A percentile compares a stretch with the other conserved stretches of the same genome.
These are phyloP conservation scores for Ustanciosporium gigantosporum DNA, from an alignment of 1,284 basidiomycete genomes.

Conservation along the genomic window DNA sequence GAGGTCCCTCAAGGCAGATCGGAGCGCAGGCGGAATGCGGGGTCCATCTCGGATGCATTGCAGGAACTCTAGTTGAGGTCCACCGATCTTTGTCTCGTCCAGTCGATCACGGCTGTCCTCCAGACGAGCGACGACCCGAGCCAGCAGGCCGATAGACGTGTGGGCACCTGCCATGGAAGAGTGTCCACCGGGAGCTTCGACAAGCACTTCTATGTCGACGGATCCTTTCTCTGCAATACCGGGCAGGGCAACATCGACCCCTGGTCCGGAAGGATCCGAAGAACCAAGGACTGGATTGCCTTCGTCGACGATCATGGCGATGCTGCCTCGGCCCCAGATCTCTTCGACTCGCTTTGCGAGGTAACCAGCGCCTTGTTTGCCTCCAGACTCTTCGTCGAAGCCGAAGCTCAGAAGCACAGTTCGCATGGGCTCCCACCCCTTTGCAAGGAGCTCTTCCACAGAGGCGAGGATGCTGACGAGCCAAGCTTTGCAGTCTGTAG, in stretches of 20 bases:
- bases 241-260: slow-evolving; percentile 61
- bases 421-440: slow-evolving; percentile 62
- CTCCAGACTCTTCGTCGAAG: slow-evolving; percentile 70
- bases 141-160: slow-evolving; percentile 32
- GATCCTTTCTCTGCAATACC: slow-evolving; percentile 72
- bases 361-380: slow-evolving; percentile 51
- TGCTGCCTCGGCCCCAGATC: slow-evolving; percentile 43
- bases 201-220: slow-evolving; percentile 55
- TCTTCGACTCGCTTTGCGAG: slow-evolving; percentile 39
- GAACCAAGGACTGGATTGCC: slow-evolving; percentile 40
- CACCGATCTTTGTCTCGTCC: slow-evolving; percentile 21
- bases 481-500: slow-evolving; percentile 62
- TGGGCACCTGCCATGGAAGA: slow-evolving; percentile 63
- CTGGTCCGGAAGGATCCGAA: slow-evolving; percentile 21
- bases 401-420: slow-evolving; percentile 70
- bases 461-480: slow-evolving; percentile 64
- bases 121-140: slow-evolving; percentile 23
- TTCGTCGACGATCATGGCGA: slow-evolving; percentile 56
- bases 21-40: slow-evolving; percentile 63
- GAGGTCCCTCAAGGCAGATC: slow-evolving; percentile 61
- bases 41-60: slow-evolving; percentile 66
- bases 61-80: slow-evolving; percentile 61
- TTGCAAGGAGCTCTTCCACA: slow-evolving; percentile 64
- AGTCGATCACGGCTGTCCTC: slow-evolving; percentile 31
- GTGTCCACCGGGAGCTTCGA: slow-evolving; percentile 69